Evolutionary conservation across 768 basidiomycete genomes (phyloP), one percentile per base, ranked within the genome.

Genomic region (Russula earlei): DNA sequence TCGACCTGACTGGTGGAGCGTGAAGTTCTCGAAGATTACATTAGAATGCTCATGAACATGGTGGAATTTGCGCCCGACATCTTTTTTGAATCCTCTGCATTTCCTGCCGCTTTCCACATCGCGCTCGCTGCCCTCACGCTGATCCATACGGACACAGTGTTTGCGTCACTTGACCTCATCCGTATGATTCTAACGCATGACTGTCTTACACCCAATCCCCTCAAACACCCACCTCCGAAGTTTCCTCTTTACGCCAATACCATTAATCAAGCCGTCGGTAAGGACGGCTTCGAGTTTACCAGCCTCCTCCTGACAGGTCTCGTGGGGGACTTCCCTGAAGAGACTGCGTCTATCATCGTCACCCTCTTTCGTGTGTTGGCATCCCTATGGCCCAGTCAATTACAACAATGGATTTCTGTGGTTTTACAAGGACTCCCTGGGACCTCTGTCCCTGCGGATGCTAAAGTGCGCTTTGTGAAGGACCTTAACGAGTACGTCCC

Each of bases 1-100:
- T 45, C 27, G 19, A 25, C 45, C 49, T 37, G 40, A 27, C 50
- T 34, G 15, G 29, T 29, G 53, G 9, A 50, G 22, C n/a, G 25
- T 38, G 11, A 60, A 98, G 96, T 97, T 25, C 72, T 99, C 65
- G 95, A 98, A 68, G 96, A 99, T 67, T 98, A 94, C 62, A 67
- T 92, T 49, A 92, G 91, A 59, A 77, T 92, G 70, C 71, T 91
- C 14, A 69, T 84, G 52, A 82, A 83, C 60, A 73, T 93, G 64
- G 69, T 84, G 47, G 79, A 83, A 41, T 70, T 77, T 60, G 74
- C 79, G 0, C 91, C 95, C 5, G 82, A 87, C 49, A 72, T 89
- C 41, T 80, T 93, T 61, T 87, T 95, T 72, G 75, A 82, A 58
- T 89, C 90, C 2, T 73, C 85, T 6, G 76, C 81, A 12, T 89